These are phyloP conservation scores for Triangularia verruculosa DNA, from an alignment of 2,329 filamentous ascomycete genomes.

Conservation along the genomic window DNA sequence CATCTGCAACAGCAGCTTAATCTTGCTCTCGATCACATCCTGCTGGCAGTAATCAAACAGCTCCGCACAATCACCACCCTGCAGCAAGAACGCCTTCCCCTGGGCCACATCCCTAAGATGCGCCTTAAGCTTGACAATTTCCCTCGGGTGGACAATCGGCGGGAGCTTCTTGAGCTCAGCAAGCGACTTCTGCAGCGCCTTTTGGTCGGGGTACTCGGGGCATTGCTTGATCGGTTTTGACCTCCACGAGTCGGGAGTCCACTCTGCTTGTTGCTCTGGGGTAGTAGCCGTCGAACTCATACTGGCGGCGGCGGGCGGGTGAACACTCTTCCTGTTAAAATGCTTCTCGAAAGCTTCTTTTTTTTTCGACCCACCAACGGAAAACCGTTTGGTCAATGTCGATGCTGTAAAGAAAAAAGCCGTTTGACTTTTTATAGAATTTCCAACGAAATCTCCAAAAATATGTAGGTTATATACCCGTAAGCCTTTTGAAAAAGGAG, in stretches of 20 bases:
- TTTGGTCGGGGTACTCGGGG: slow-evolving; percentile 64
- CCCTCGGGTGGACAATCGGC: slow-evolving; percentile 73
- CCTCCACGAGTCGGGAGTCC: slow-evolving; percentile 68
- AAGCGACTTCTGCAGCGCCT: slow-evolving; percentile 57
- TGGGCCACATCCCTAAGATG: slow-evolving; percentile 81
- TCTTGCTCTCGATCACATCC: slow-evolving; percentile 87
- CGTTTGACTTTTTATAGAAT: background rate
- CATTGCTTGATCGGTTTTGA: slow-evolving; percentile 76
- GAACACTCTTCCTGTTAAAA: too few relatives aligned
- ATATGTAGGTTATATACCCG: background rate
- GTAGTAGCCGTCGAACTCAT: slow-evolving; percentile 24
- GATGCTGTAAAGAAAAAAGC: background rate
- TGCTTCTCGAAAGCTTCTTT: background rate
- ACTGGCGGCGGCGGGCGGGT: too few relatives aligned
- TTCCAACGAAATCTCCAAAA: background rate
- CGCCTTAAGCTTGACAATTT: slow-evolving; percentile 76
- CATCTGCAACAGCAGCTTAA: slow-evolving; percentile 96
- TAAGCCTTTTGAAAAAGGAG: background rate
- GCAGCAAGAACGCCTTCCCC: slow-evolving; percentile 88
- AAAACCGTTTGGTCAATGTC: background rate
- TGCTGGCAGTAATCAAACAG: slow-evolving; percentile 95
- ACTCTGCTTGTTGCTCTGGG: too few relatives aligned
- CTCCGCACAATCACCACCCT: slow-evolving; percentile 96
- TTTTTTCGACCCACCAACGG: background rate
- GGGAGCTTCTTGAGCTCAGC: slow-evolving; percentile 66